A percentile compares a stretch with the other conserved stretches of the same genome.
These are phyloP conservation scores for Neonectria sp. DNA, from an alignment of 2,329 filamentous ascomycete genomes.

Conservation along the genomic window DNA sequence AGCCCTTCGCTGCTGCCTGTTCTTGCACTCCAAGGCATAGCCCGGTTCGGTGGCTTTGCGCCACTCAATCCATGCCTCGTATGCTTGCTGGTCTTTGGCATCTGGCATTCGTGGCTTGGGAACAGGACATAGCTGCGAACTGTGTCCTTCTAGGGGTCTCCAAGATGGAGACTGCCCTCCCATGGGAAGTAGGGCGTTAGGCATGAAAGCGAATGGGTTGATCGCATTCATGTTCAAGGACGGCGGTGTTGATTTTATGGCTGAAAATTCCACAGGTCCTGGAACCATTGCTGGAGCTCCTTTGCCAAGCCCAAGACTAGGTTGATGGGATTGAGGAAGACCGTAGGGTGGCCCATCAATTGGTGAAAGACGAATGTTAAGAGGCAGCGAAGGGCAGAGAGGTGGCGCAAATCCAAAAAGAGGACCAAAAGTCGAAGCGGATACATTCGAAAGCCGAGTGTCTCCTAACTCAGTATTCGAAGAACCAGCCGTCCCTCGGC, in stretches of 20 bases:
- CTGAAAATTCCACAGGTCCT: constrained; percentile 1
- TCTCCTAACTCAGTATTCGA: not conserved
- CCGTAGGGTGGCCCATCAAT: not conserved
- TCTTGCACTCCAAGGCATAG: constrained; percentile 63
- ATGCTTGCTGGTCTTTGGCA: constrained; percentile 59
- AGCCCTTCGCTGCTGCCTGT: constrained; percentile 58
- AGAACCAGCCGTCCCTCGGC: not conserved
- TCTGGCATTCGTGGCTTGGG: constrained; percentile 60
- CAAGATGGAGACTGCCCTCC: constrained; percentile 5
- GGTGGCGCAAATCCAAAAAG: constrained; percentile 25
- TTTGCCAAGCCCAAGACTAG: not conserved
- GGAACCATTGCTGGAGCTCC: not conserved
- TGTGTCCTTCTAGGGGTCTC: not conserved
- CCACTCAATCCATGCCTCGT: constrained; percentile 65
- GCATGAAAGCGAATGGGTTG: not conserved
- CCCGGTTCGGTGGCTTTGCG: constrained; percentile 64
- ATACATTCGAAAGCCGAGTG: constrained; percentile 5
- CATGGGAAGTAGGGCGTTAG: constrained; percentile 2
- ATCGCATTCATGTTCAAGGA: not conserved
- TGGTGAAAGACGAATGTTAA: not conserved
- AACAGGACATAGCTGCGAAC: constrained; percentile 41
- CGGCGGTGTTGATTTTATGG: not conserved
- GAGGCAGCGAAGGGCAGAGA: not conserved
- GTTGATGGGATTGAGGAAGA: not conserved
- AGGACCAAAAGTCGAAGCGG: constrained; percentile 15